A percentile compares a stretch with the other conserved stretches of the same genome.
These are phyloP conservation scores for Tarenaya hassleriana DNA, from an alignment of 345 rosid genomes.

Conservation along the genomic window DNA sequence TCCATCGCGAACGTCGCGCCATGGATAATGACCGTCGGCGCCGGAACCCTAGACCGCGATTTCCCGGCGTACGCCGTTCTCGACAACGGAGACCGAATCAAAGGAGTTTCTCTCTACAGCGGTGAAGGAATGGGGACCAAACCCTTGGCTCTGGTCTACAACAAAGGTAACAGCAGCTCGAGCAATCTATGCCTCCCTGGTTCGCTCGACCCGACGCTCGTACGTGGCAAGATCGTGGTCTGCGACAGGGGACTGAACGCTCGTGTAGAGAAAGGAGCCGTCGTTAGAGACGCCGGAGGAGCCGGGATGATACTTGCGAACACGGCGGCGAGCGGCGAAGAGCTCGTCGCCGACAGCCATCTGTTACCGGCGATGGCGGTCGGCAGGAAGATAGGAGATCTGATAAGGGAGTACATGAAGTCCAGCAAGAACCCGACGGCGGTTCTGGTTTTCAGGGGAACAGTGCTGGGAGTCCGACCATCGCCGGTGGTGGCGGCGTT, in stretches of 20 bases:
- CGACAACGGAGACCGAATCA: constrained; percentile 30
- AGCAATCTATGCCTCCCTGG: constrained; percentile 49
- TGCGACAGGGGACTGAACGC: constrained; percentile 57
- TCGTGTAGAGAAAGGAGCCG: constrained; percentile 56
- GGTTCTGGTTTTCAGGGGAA: constrained; percentile 39
- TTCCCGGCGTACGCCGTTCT: constrained; percentile 47
- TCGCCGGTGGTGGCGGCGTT: constrained; percentile 72
- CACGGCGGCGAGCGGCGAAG: constrained; percentile 42
- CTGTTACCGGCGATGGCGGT: constrained; percentile 48
- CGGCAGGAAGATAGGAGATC: constrained; percentile 40
- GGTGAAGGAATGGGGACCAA: constrained; percentile 40
- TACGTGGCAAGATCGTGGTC: constrained; percentile 53
- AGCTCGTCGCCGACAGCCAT: constrained; percentile 59
- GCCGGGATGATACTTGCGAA: constrained; percentile 62
- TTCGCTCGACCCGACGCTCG: constrained; percentile 39
- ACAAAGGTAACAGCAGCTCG: constrained; percentile 21
- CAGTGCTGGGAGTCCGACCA: constrained; percentile 39
- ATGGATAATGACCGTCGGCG: constrained; percentile 74
- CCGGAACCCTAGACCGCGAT: constrained; percentile 59
- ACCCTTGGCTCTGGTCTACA: constrained; percentile 39
- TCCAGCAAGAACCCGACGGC: constrained; percentile 38
- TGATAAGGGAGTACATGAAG: constrained; percentile 35
- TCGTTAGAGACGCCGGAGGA: constrained; percentile 55
- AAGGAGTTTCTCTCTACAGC: constrained; percentile 54
- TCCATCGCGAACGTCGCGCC: constrained; percentile 58